Base-by-base conservation (phyloP, 192 early-diverging fungal genomes). In the Backusella macrospora region DNA sequence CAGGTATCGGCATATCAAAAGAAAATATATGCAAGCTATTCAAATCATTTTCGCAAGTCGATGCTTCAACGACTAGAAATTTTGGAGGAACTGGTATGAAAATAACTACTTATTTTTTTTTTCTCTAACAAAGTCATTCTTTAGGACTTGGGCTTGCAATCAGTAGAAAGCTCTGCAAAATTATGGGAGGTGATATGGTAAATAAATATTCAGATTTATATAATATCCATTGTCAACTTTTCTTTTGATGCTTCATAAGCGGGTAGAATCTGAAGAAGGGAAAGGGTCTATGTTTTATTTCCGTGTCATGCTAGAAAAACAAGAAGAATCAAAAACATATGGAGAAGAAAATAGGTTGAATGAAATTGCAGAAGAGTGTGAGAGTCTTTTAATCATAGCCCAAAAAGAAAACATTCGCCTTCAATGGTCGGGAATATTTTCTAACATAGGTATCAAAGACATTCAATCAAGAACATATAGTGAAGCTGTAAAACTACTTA, bases 221-320 rank as follows among this genome's bases (percentile, higher is more conserved):
- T 18, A n/a, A 65, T 16, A 13, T 38, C 39, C 9, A 8, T 46
- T 65, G 10, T 40, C 16, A 66, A 74, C 21, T 39, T 6, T 5
- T 37, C 23, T 69, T 46, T 1, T 73, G 14, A 34, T 65, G 26
- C 64, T 59, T 18, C 18, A 55, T 8, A 26, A 75, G 65, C 65
- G 72, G 62, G 77, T 73, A 0, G 72, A 78, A 62, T 89, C 88
- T 73, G 84, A 86, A 48, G 86, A 86, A 59, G 90, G 89, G 21
- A 76, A 84, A 44, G 92, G 94, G 38, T 93, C 92, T 0, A 86
- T 84, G 55, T 95, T 95, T 82, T 90, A 80, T 70, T 93, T 95
- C 62, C 29, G 48, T 7, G 73, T 68, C 39, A 75, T 44, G 18
- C 12, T 75, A 26, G 39, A 67, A 21, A 66, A 52, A 29, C 48